A percentile compares a stretch with the other conserved stretches of the same genome.
phyloP scores from a whole-genome alignment of 768 basidiomycete genomes.

The Boletellus ananiceps region DNA sequence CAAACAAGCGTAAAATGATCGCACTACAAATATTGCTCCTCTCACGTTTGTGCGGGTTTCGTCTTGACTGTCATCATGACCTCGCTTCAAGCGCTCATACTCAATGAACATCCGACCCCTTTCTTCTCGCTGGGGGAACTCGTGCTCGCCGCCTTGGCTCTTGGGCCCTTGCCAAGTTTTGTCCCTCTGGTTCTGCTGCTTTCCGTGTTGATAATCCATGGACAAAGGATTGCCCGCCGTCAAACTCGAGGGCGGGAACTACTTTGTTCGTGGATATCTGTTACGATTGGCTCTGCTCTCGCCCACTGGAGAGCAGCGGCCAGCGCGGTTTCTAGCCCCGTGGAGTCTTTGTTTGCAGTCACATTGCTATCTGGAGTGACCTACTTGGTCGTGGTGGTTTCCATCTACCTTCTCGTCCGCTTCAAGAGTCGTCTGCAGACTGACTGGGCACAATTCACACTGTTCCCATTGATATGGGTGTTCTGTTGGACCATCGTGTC shows the following conservation, averaged over 20 bases:
- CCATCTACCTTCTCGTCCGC: conserved; percentile 38
- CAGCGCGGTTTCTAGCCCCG: conserved; percentile 51
- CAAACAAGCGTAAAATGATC: conserved; percentile 22
- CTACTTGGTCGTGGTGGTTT: conserved; percentile 40
- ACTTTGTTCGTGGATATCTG: conserved; percentile 32
- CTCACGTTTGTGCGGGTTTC: background rate
- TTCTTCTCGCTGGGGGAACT: conserved; percentile 25
- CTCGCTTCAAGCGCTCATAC: conserved; percentile 22
- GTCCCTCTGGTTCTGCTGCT: conserved; percentile 32
- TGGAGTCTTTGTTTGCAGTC: conserved; percentile 46
- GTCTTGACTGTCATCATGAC: conserved; percentile 16
- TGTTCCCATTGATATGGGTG: conserved; percentile 72
- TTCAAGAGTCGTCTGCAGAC: conserved; percentile 26
- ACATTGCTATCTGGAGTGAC: conserved; percentile 38
- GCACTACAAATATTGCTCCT: conserved; percentile 11
- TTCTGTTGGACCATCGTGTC: conserved; percentile 54
- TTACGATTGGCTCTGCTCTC: conserved; percentile 40
- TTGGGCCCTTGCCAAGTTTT: conserved; percentile 30
- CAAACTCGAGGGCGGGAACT: conserved; percentile 27
- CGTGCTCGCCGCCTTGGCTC: conserved; percentile 21
- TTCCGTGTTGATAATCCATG: conserved; percentile 27
- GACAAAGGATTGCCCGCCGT: conserved; percentile 28
- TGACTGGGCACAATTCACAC: conserved; percentile 42
- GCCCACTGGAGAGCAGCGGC: conserved; percentile 42
- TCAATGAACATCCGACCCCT: conserved; percentile 21